Evolutionary conservation across 2,329 filamentous ascomycete species (phyloP).

Genomic region (Byssochlamys sp.): DNA sequence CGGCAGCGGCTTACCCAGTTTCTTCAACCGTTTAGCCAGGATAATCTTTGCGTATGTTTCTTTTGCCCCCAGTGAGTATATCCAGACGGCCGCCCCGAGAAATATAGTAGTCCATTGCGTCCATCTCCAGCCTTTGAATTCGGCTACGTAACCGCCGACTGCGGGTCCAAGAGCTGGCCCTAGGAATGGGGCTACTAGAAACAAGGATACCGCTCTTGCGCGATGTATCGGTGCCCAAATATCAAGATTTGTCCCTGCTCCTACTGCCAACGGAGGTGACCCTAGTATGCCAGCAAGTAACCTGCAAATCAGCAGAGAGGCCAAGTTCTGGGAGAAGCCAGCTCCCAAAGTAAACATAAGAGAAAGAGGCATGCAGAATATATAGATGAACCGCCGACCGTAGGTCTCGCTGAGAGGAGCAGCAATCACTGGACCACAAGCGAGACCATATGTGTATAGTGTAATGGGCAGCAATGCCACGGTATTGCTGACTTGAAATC

Average conservation of each 20-base stretch:
- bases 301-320: conserved; percentile 59
- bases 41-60: conserved; percentile 65
- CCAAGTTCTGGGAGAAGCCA: conserved; percentile 51
- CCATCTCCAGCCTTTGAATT: conserved; percentile 62
- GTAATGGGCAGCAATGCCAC: conserved; percentile 51
- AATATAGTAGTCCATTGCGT: conserved; percentile 62
- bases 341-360: conserved; percentile 41
- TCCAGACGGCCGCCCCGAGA: conserved; percentile 47
- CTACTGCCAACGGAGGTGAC: conserved; percentile 5
- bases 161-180: conserved; percentile 51
- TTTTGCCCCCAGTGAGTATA: conserved; percentile 48
- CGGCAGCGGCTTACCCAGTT: conserved; percentile 27
- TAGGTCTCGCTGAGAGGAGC: conserved; percentile 64
- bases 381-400: conserved; percentile 59
- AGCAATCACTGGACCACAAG: conserved; percentile 61
- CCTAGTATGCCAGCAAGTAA: conserved; percentile 68
- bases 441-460: conserved; percentile 63
- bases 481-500: conserved; percentile 20
- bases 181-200: conserved; percentile 41
- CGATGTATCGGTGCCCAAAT: conserved; percentile 3
- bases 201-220: not conserved
- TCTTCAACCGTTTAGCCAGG: conserved; percentile 45
- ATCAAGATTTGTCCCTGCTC: conserved; percentile 10
- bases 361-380: conserved; percentile 57
- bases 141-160: conserved; percentile 49